Evolutionary conservation across 345 rosid genomes (phyloP), one percentile per base, ranked within the genome.

Genomic region (Hibiscus trionum): DNA sequence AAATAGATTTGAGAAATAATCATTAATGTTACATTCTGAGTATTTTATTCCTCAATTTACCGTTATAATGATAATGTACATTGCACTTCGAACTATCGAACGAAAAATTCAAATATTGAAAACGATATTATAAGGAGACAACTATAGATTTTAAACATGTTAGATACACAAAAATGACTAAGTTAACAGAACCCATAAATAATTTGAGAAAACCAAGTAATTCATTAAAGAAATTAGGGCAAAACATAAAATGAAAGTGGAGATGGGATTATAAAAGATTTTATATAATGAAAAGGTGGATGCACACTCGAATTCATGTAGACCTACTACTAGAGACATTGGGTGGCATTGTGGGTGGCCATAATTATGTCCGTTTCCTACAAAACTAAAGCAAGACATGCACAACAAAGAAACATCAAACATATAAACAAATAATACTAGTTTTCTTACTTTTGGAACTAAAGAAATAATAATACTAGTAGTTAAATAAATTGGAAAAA

Each of bases 331-430:
- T 27, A 49, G 31, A 57, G 60, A 53, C 11, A 15, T 72, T 64
- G 81, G 58, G 35, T n/a, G 10, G 39, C 73, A 70, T 77, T 7
- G 74, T 73, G 81, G 61, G 77, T 72, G 72, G 80, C 77, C 80
- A 80, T 73, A 70, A 77, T 80, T 66, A 73, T 82, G 75, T 77
- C 74, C 55, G 52, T 37, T 73, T 37, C 46, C 62, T 53, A 46
- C 76, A 46, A 31, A 61, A 71, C 75, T 66, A 53, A 53, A 60
- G 24, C 53, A 67, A 19, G 71, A 67, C 76, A 26, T 69, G 72
- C 73, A 24, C 72, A 49, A 46, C 55, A 61, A 70, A 73, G 64
- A 66, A 35, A 47, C 1, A 15, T 21, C 53, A 66, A 46, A 56
- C 1, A 15, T 16, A 33, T 14, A 19, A 24, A 26, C 7, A 57